A percentile compares a stretch with the other conserved stretches of the same genome.
phyloP scores from a whole-genome alignment of 2,329 filamentous ascomycete genomes.

The Botrytis sinoallii region DNA sequence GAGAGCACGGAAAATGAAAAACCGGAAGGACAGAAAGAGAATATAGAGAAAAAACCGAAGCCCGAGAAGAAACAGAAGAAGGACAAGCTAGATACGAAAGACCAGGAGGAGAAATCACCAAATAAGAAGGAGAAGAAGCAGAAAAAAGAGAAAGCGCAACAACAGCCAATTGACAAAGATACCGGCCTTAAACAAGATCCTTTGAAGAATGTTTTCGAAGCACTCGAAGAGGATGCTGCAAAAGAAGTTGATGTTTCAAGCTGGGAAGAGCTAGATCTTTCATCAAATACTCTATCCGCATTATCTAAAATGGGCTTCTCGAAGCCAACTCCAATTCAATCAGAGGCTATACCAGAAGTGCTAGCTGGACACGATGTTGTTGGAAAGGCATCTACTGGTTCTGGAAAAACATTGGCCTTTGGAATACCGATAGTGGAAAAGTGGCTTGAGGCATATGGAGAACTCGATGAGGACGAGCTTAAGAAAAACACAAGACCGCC shows the following conservation, averaged over 20 bases:
- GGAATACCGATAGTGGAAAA: constrained; percentile 88
- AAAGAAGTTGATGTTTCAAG: constrained; percentile 69
- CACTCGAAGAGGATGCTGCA: constrained; percentile 52
- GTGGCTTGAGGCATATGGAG: constrained; percentile 58
- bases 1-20: constrained; percentile 11
- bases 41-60: constrained; percentile 23
- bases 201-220: constrained; percentile 37
- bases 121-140: constrained; percentile 34
- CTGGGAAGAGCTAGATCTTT: constrained; percentile 75
- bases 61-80: constrained; percentile 21
- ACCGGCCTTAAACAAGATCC: constrained; percentile 32
- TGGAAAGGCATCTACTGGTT: constrained; percentile 93
- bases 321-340: constrained; percentile 80
- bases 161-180: constrained; percentile 27
- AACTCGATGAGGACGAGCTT: constrained; percentile 41
- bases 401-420: constrained; percentile 94
- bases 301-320: constrained; percentile 77
- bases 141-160: constrained; percentile 32
- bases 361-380: constrained; percentile 84
- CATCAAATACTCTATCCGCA: constrained; percentile 66
- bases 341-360: constrained; percentile 75
- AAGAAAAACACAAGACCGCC: constrained; percentile 47
- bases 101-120: constrained; percentile 25
- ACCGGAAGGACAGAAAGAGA: not conserved
- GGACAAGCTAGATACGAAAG: constrained; percentile 22